These are phyloP conservation scores for Vaccinium corymbosum DNA, from an alignment of 148 eudicot species.

Conservation along the genomic window DNA sequence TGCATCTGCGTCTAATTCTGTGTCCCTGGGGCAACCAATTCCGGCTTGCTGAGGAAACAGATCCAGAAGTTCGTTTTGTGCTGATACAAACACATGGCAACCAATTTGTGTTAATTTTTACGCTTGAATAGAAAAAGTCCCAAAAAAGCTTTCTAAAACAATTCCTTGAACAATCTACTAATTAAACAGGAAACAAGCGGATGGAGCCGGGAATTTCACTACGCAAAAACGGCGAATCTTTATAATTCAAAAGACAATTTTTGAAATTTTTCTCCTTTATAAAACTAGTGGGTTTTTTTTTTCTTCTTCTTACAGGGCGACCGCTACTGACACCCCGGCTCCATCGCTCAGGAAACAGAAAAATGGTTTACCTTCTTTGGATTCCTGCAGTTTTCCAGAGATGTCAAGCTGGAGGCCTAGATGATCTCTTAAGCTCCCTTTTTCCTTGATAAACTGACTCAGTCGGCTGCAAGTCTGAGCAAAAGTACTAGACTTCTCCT, in stretches of 20 bases:
- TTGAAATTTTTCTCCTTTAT: too few relatives aligned
- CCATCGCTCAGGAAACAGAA: neutral
- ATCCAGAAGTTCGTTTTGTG: slow-evolving; percentile 8
- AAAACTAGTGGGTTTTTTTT: too few relatives aligned
- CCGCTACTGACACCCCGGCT: too few relatives aligned
- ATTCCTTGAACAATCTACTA: too few relatives aligned
- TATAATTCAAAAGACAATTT: too few relatives aligned
- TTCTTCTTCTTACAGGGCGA: too few relatives aligned
- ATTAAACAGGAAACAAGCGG: too few relatives aligned
- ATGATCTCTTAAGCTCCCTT: slow-evolving; percentile 37
- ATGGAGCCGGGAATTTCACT: too few relatives aligned
- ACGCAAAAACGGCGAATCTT: too few relatives aligned
- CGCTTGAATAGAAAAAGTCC: too few relatives aligned
- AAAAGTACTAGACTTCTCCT: slow-evolving; percentile 31
- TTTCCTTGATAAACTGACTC: slow-evolving; percentile 62
- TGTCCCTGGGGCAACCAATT: neutral
- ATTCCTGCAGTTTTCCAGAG: slow-evolving; percentile 25
- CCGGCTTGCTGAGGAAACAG: slow-evolving; percentile 14
- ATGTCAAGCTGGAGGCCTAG: slow-evolving; percentile 22
- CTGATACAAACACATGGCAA: neutral
- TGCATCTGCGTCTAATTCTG: neutral
- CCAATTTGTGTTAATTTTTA: too few relatives aligned
- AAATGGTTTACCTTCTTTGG: slow-evolving; percentile 29
- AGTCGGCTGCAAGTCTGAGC: slow-evolving; percentile 48
- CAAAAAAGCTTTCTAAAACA: too few relatives aligned